These are phyloP conservation scores for Colletotrichum noveboracense DNA, from an alignment of 2,329 filamentous ascomycete species.

Conservation along the genomic window DNA sequence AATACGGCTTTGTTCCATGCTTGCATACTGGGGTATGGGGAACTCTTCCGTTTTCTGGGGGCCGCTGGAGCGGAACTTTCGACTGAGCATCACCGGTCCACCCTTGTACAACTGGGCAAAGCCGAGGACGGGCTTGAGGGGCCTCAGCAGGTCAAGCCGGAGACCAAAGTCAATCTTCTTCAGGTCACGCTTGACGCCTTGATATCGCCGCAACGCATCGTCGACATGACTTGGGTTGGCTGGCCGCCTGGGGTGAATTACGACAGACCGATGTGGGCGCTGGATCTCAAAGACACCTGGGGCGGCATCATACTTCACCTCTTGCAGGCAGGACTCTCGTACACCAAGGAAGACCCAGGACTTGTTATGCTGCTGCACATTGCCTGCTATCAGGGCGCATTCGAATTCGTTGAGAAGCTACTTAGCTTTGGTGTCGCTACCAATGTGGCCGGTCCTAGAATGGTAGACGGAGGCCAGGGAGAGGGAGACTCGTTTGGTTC, in stretches of 20 bases:
- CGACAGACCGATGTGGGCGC: not conserved
- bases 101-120: not conserved
- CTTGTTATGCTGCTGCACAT: not conserved
- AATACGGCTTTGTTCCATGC: not conserved
- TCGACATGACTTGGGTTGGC: not conserved
- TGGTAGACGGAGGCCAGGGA: not conserved
- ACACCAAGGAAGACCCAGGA: not conserved
- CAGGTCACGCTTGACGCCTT: not conserved
- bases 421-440: not conserved
- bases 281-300: not conserved
- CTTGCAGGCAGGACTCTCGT: not conserved
- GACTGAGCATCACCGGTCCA: not conserved
- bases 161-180: not conserved
- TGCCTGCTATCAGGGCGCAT: not conserved
- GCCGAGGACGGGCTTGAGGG: fast-evolving
- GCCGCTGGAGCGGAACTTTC: not conserved
- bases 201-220: not conserved
- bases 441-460: not conserved
- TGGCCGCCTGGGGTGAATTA: not conserved
- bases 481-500: not conserved
- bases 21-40: not conserved
- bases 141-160: not conserved
- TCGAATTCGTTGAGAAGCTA: not conserved
- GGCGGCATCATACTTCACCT: not conserved
- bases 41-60: not conserved